Conservation (phyloP, 352 stramenopile genomes). For the Globisporangium abappressorium region DNA sequence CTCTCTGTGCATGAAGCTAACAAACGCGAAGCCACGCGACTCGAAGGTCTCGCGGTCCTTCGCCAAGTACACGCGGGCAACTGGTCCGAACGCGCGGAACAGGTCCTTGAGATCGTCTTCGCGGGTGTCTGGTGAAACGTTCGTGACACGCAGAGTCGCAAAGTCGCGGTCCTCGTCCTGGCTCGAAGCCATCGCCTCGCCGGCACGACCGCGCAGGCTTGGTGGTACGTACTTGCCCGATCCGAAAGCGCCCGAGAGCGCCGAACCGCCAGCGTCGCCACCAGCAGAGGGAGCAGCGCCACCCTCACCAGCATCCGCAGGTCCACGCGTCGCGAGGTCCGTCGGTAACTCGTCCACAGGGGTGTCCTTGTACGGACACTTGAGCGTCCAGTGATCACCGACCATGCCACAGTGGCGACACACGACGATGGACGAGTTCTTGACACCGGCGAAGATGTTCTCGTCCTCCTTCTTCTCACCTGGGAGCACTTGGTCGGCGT, state of each 20-base stretch:
- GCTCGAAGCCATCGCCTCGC: constrained; percentile 29
- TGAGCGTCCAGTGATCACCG: constrained; percentile 89
- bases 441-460: constrained; percentile 84
- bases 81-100: constrained; percentile 96
- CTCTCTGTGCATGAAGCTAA: constrained; percentile 96
- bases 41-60: constrained; percentile 98
- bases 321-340: constrained; percentile 53
- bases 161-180: constrained; percentile 73
- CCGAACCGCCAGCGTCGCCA: constrained; percentile 38
- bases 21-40: constrained; percentile 97
- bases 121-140: constrained; percentile 97
- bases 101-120: constrained; percentile 98
- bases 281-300: constrained; percentile 29
- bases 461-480: constrained; percentile 89
- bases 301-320: constrained; percentile 30
- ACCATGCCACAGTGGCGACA: constrained; percentile 90
- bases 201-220: constrained; percentile 61
- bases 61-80: constrained; percentile 97
- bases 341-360: constrained; percentile 72
- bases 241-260: constrained; percentile 68
- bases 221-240: constrained; percentile 87
- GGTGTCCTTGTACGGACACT: constrained; percentile 90
- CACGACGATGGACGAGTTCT: constrained; percentile 88
- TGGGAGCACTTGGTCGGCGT: constrained; percentile 81
- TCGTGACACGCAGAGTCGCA: constrained; percentile 97